Conservation (phyloP, 2,329 filamentous ascomycete species). For the Dothistroma pini region DNA sequence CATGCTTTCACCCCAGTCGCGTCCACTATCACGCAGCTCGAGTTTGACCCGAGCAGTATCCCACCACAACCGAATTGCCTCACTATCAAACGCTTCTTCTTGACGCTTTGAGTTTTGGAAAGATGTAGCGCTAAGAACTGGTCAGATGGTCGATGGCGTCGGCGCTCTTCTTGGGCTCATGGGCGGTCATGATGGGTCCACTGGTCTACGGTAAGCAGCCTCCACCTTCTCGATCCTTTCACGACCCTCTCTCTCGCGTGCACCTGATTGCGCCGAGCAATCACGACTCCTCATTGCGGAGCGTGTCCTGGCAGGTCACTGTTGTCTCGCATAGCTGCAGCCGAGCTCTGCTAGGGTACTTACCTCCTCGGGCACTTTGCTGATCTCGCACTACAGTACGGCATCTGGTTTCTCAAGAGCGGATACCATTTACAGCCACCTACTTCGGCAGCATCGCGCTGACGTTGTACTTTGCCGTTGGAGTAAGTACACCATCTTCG, state of each 20-base stretch:
- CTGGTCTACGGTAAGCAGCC: conserved; percentile 61
- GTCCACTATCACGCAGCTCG: conserved; percentile 6
- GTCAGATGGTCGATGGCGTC: conserved; percentile 92
- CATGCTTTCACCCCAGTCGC: conserved; percentile 10
- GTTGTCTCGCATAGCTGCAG: conserved; percentile 21
- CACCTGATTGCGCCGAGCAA: conserved; percentile 17
- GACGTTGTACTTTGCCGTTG: conserved; percentile 87
- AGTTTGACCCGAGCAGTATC: conserved; percentile 2
- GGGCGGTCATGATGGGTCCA: conserved; percentile 92
- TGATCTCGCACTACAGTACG: conserved; percentile 46
- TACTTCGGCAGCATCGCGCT: conserved; percentile 92
- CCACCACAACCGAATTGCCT: conserved; percentile 6
- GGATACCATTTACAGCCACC: conserved; percentile 86
- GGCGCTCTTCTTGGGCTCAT: conserved; percentile 82
- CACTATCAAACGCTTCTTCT: neutral
- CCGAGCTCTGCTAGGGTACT: conserved; percentile 13
- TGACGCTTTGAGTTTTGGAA: neutral
- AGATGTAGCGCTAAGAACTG: conserved; percentile 37
- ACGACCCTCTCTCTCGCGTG: conserved; percentile 12
- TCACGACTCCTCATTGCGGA: conserved; percentile 13
- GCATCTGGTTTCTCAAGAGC: conserved; percentile 78
- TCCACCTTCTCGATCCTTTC: conserved; percentile 19
- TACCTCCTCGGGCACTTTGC: conserved; percentile 14
- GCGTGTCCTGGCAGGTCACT: conserved; percentile 9
- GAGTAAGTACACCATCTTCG: conserved; percentile 60